Evolutionary conservation across 306 rosid genomes (phyloP).

Genomic region (Cucumis hystrix): DNA sequence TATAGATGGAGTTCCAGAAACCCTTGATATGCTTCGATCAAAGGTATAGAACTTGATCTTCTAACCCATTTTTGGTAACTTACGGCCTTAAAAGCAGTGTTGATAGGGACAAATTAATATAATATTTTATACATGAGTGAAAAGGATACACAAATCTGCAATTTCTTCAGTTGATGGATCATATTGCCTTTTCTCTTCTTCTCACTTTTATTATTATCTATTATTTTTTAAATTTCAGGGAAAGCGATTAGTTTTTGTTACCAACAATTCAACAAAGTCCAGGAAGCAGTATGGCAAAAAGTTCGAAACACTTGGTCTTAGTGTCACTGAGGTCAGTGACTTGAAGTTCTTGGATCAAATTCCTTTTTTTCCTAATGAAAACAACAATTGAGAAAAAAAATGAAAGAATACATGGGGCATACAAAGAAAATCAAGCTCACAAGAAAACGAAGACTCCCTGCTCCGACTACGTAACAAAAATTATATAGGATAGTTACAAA

Average conservation of each 20-base stretch:
- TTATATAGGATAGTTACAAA: too few species aligned
- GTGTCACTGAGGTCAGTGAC: constrained; percentile 60
- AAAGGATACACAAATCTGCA: background rate
- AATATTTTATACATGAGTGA: background rate
- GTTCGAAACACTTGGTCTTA: constrained; percentile 91
- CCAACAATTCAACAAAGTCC: constrained; percentile 97
- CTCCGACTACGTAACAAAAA: too few species aligned
- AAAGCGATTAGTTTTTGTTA: constrained; percentile 86
- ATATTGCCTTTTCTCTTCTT: background rate
- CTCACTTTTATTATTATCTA: background rate
- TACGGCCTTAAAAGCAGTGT: background rate
- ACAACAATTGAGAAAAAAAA: too few species aligned
- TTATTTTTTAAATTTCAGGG: constrained; percentile 32
- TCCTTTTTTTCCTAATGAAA: background rate
- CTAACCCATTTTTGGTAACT: background rate
- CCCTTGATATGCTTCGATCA: constrained; percentile 85
- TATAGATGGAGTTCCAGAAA: constrained; percentile 88
- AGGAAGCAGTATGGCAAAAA: constrained; percentile 98
- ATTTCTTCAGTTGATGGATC: background rate
- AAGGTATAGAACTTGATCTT: constrained; percentile 37
- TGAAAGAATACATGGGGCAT: too few species aligned
- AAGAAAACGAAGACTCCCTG: too few species aligned
- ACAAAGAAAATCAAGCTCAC: too few species aligned
- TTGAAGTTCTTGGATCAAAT: constrained; percentile 7
- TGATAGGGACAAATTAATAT: background rate